Conservation (phyloP, 148 eudicot genomes). For the Diospyros kaki region DNA sequence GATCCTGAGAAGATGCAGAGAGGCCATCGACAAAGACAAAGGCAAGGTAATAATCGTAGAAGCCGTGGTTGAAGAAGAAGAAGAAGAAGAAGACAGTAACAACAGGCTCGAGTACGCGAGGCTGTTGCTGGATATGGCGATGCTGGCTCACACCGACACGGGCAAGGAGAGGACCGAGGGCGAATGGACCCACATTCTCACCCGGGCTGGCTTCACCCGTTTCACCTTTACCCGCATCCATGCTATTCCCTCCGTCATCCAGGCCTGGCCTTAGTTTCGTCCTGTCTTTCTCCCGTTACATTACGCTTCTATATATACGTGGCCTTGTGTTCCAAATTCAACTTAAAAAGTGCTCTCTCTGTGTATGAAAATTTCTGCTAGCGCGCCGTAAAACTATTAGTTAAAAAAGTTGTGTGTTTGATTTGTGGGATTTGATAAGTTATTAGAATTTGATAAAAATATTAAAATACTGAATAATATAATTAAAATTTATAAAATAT, state of each 20-base stretch:
- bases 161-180: slow-evolving; percentile 68
- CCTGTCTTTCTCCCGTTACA: no score
- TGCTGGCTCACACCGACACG: slow-evolving; percentile 71
- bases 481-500: no score
- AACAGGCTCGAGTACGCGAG: slow-evolving; percentile 36
- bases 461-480: no score
- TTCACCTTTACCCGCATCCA: slow-evolving; percentile 35
- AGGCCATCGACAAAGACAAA: slow-evolving; percentile 45
- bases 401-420: no score
- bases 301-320: no score
- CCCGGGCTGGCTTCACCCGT: slow-evolving; percentile 43
- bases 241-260: slow-evolving; percentile 46
- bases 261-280: slow-evolving; percentile 40
- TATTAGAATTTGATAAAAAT: no score
- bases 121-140: slow-evolving; percentile 66
- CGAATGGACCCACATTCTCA: slow-evolving; percentile 55
- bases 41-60: slow-evolving; percentile 71
- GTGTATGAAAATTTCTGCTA: no score
- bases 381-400: no score
- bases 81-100: slow-evolving; percentile 25
- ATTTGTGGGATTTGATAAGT: no score
- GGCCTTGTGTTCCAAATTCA: no score
- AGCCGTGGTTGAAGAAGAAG: slow-evolving; percentile 35
- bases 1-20: slow-evolving; percentile 44
- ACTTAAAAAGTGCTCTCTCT: no score